Evolutionary conservation across 345 rosid genomes (phyloP), one percentile per base, ranked within the genome.

Genomic region (Barbarea vulgaris): DNA sequence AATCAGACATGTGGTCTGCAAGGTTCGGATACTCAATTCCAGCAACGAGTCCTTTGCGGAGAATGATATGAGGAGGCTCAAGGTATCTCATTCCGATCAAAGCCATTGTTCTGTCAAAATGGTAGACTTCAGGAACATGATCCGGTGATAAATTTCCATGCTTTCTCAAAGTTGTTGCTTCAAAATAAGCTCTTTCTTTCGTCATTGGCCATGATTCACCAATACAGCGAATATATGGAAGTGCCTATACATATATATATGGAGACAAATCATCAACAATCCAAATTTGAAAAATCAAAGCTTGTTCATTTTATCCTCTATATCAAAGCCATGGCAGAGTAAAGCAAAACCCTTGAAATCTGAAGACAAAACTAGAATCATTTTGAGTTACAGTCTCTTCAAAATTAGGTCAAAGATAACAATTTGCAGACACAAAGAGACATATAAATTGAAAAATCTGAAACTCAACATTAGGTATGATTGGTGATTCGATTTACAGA

Each of bases 161-260:
- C 77, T 87, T 85, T 81, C 79, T 85, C 78, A 90, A 78, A 14
- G 91, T 85, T 25, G 76, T 1, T 19, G 86, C 85, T 81, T 95
- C 99, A 61, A 90, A 95, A 73, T 90, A 92, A 25, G 98, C 92
- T 69, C 99, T 81, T 78, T 95, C 97, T 83, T 90, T 95, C 0
- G 96, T 90, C 97, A 95, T 87, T 11, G 99, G 97, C 99, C 98
- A 95, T 0, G 98, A 85, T 67, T 92, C 99, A 57, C 99, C 99
- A 7, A 95, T 89, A 73, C 85, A 82, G 1, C 99, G 91, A 37
- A 95, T 9, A 70, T 92, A 95, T n/a, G 99, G 98, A 81, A 95
- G 83, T 13, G 98, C 99, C 99, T 95, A 19, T 15, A 77, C 41
- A 54, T 34, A 25, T 27, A 46, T 27, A 46, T 31, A 53, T 6